Base-by-base conservation (phyloP, 345 rosid species). In the Hibiscus trionum region DNA sequence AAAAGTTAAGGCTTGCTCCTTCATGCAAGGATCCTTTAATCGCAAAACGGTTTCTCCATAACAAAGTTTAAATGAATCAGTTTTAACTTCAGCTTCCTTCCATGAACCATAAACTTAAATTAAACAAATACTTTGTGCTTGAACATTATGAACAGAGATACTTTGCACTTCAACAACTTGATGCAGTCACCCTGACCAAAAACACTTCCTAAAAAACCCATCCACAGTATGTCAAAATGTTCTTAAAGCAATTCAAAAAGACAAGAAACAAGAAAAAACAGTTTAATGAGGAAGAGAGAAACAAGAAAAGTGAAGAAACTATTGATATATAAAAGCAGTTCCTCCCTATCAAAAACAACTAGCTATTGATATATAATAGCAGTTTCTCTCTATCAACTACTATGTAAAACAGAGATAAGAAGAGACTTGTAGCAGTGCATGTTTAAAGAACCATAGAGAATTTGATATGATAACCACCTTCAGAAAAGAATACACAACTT, bases 211-310 rank as follows among this genome's bases (percentile, higher is more conserved):
- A 50, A 16, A 50, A 44, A 58, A 57, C 73, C 84, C 80, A 73
- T 77, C 81, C 76, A 86, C 68, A 55, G 78, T 80, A 85, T 86
- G 83, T 84, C 85, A 83, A 80, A 83, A 73, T 67, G 71, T 66
- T 44, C 47, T 44, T 44, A 11, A 11, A 44, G 47, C 47, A 44
- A 44, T 44, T 44, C 47, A 44, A 44, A 44, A 44, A 44, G 12
- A 44, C 47, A 44, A 44, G 47, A 44, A 44, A 44, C 47, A 44
- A 44, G 12, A 44, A 44, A 44, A 44, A 44, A 2, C 4, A 44
- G 11, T 44, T 44, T 44, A 14, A 10, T 44, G 10, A 39, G 44
- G 44, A 44, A 44, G 47, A 44, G 47, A 44, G 47, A 44, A 44
- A 44, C 47, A 44, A 9, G 47, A 44, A 44, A 44, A 44, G 14